Evolutionary conservation across 2,329 filamentous ascomycete species (phyloP).

Genomic region (Biscogniauxia marginata): DNA sequence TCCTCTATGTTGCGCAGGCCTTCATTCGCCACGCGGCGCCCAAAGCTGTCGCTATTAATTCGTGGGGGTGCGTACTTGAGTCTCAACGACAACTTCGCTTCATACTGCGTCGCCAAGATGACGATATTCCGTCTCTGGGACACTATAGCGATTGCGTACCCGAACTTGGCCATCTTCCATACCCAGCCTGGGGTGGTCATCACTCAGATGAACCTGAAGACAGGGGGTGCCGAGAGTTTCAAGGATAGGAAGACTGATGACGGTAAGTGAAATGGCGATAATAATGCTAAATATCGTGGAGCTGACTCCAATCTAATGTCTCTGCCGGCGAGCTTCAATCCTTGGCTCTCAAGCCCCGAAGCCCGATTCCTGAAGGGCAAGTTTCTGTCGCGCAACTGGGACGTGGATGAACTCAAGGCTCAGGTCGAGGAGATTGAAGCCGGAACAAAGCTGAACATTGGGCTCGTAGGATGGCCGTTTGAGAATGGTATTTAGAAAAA

Average conservation of each 20-base stretch:
- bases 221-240: slow-evolving; percentile 15
- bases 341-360: slow-evolving; percentile 45
- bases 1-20: slow-evolving; percentile 32
- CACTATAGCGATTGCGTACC: slow-evolving; percentile 40
- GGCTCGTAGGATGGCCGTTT: slow-evolving; percentile 19
- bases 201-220: slow-evolving; percentile 26
- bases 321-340: slow-evolving; percentile 41
- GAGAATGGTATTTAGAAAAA: neutral
- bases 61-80: slow-evolving; percentile 35
- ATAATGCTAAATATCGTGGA: neutral
- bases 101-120: slow-evolving; percentile 44
- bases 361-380: slow-evolving; percentile 46
- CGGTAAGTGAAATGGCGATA: slow-evolving; percentile 11
- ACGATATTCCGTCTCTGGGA: slow-evolving; percentile 42
- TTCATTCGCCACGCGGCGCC: slow-evolving; percentile 34
- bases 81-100: slow-evolving; percentile 25
- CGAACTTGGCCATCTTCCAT: slow-evolving; percentile 37
- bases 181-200: slow-evolving; percentile 42
- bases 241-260: slow-evolving; percentile 31
- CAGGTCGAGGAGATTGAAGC: slow-evolving; percentile 34
- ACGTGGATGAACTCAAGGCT: slow-evolving; percentile 47
- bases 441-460: slow-evolving; percentile 14
- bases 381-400: slow-evolving; percentile 50
- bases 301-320: slow-evolving; percentile 24
- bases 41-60: slow-evolving; percentile 37